A percentile compares a stretch with the other conserved stretches of the same genome.
These are phyloP conservation scores for Metschnikowia cerradonensis DNA, from an alignment of 805 yeast genomes.

Conservation along the genomic window DNA sequence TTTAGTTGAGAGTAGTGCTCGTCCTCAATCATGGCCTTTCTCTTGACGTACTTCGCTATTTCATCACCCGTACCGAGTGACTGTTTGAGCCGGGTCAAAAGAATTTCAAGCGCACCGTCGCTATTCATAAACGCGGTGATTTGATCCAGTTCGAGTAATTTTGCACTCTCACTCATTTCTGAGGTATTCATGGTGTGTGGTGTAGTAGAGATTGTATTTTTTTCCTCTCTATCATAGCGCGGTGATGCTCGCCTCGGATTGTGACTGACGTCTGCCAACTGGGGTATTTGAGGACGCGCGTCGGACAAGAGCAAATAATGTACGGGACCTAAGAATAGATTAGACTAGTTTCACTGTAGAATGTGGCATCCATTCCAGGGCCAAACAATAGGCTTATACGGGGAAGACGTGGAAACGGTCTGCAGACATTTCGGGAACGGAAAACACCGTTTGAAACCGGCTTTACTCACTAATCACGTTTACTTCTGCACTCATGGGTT, in stretches of 20 bases:
- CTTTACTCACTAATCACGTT: background rate
- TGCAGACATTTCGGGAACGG: no score
- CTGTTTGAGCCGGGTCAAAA: conserved; percentile 72
- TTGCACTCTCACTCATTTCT: conserved; percentile 11
- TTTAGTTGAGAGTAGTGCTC: conserved; percentile 72
- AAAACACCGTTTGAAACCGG: no score
- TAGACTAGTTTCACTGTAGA: background rate
- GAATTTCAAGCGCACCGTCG: conserved; percentile 73
- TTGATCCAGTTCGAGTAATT: conserved; percentile 31
- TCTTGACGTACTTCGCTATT: conserved; percentile 70
- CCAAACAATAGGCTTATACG: no score
- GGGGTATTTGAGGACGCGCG: conserved; percentile 3
- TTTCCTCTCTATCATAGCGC: conserved; percentile 1
- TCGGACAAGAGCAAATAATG: background rate
- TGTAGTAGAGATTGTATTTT: background rate
- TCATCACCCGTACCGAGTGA: conserved; percentile 82
- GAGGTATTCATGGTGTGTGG: conserved; percentile 1
- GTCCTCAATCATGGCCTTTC: conserved; percentile 72
- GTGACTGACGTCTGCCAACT: background rate
- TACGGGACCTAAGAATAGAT: background rate
- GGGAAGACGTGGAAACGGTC: no score
- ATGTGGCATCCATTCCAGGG: background rate
- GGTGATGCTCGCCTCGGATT: background rate
- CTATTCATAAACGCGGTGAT: conserved; percentile 53
- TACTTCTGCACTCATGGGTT: background rate